Evolutionary conservation across 495 filamentous ascomycete species (phyloP).

Genomic region (Neurospora sp.): DNA sequence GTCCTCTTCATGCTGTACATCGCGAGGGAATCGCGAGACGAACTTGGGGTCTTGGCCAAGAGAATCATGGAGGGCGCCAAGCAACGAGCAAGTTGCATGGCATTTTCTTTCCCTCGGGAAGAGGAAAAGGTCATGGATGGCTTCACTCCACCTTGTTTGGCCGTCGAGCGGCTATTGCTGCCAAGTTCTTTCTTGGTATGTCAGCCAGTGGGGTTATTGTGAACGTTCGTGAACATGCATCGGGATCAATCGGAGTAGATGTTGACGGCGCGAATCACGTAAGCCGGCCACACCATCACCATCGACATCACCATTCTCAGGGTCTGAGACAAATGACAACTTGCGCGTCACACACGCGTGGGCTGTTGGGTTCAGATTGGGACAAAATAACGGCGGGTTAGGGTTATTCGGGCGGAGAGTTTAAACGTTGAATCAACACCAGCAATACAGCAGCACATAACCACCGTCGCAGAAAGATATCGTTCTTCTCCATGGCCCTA

Average conservation of each 20-base stretch:
- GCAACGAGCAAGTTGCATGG: background rate
- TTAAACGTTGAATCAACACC: background rate
- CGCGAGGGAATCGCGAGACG: background rate
- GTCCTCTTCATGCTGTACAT: background rate
- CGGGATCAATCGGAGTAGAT: background rate
- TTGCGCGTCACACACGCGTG: background rate
- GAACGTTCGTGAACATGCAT: background rate
- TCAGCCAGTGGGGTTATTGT: background rate
- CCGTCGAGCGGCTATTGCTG: background rate
- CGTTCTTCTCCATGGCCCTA: constrained; percentile 22
- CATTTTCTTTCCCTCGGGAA: background rate
- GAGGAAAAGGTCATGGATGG: background rate
- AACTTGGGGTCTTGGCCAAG: background rate
- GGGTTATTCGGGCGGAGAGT: background rate
- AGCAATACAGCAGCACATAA: background rate
- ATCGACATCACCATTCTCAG: background rate
- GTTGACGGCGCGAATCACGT: background rate
- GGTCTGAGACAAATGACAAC: background rate
- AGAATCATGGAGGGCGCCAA: background rate
- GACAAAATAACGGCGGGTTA: background rate
- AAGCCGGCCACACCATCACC: background rate
- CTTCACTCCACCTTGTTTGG: background rate
- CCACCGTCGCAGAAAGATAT: constrained; percentile 1
- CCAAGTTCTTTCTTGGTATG: background rate
- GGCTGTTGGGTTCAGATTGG: background rate